Evolutionary conservation across 495 filamentous ascomycete genomes (phyloP).

Genomic region (Neurospora sp.): DNA sequence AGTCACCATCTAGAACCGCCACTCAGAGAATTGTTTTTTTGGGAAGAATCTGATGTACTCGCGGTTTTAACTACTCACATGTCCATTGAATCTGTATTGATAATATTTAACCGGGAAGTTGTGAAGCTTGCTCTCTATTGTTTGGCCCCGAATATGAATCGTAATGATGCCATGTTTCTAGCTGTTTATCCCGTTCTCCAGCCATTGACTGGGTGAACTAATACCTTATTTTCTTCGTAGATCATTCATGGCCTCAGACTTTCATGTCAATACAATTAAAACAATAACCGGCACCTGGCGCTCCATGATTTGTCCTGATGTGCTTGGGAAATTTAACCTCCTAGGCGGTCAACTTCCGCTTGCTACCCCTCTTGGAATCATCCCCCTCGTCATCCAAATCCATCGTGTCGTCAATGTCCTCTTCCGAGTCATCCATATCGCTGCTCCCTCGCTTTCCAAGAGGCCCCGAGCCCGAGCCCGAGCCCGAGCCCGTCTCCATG

Average conservation of each 20-base stretch:
- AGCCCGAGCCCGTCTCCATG: constrained; percentile 9
- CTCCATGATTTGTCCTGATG: background rate
- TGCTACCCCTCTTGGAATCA: constrained; percentile 25
- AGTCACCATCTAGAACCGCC: background rate
- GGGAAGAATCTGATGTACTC: background rate
- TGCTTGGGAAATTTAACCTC: background rate
- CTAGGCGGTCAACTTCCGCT: constrained; percentile 21
- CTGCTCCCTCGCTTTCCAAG: constrained; percentile 33
- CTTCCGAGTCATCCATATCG: constrained; percentile 38
- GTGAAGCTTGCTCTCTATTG: background rate
- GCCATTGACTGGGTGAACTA: background rate
- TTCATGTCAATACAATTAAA: background rate
- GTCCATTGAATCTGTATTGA: background rate
- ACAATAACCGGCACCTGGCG: background rate
- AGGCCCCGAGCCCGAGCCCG: constrained; percentile 6
- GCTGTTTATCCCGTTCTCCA: background rate
- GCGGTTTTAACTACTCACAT: background rate
- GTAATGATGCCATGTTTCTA: background rate
- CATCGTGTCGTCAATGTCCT: constrained; percentile 40
- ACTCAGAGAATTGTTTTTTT: background rate
- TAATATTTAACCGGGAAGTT: background rate
- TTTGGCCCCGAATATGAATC: background rate
- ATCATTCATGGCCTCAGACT: background rate
- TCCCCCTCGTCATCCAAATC: constrained; percentile 25
- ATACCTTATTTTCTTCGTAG: background rate